Evolutionary conservation across 805 yeast species (phyloP), one percentile per base, ranked within the genome.

Genomic region (Wickerhamiella bombiphila): DNA sequence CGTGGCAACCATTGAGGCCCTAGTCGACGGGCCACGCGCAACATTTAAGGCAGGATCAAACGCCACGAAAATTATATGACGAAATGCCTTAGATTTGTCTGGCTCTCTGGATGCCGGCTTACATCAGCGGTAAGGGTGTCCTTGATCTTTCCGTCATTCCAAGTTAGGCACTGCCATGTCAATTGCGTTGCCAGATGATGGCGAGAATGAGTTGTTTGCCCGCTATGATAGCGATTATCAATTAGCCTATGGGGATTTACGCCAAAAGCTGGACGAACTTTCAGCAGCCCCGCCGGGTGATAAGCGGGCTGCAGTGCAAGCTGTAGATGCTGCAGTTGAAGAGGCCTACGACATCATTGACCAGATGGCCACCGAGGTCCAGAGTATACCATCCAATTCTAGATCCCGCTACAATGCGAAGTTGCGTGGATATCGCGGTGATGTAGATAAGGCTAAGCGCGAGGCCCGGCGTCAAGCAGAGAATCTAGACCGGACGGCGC

Each of bases 341-440:
- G 94, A 82, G 52, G 77, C 79, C 26, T 68, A 74, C 39, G 93
- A 81, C 52, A 66, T 81, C 29, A 63, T 83, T 32, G 95, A 86
- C 47, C 93, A 88, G 48, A 76, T 91, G 76, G 74, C 74, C 20
- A 66, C 88, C 30, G 97, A 88, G 55, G 78, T 86, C 2, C 85
- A 78, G 53, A 77, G 76, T 50, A 67, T 83, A 24, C 82, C 94
- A n/a, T 76, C 88, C 42, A 71, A 59, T 43, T 71, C 64, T 43
- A 64, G 95, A 44, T 72, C 91, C 0, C 58, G 70, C 5, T 78
- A 69, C 53, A 85, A 86, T 54, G 64, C 86, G 22, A 78, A 78
- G 49, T 61, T 85, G 28, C 74, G 97, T 46, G 76, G 75, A 26
- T 81, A 76, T 58, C 73, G 68, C 43, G 49, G 66, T 37, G 76